These are phyloP conservation scores for Microascus cirrosus DNA, from an alignment of 2,329 filamentous ascomycete species.

Conservation along the genomic window DNA sequence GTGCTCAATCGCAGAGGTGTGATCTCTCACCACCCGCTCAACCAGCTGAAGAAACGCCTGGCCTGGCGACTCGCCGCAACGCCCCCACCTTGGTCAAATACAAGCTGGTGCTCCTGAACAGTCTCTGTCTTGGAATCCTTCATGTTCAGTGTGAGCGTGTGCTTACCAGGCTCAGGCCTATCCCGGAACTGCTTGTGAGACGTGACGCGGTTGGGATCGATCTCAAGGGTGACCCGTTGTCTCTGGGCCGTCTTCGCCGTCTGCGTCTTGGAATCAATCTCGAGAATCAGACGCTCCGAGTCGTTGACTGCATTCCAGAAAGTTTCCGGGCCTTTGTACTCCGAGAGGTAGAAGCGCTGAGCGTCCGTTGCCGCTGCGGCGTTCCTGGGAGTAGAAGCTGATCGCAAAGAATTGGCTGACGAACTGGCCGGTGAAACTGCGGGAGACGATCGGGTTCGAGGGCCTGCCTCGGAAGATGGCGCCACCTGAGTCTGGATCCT, in stretches of 20 bases:
- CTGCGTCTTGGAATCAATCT: background rate
- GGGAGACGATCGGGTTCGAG: background rate
- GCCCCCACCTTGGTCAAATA: background rate
- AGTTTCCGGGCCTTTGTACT: background rate
- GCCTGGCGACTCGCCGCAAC: background rate
- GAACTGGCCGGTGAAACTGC: background rate
- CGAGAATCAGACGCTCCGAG: background rate
- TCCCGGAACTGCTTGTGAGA: background rate
- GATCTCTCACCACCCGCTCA: background rate
- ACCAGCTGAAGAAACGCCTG: background rate
- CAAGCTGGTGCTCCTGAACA: background rate
- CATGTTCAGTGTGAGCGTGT: background rate
- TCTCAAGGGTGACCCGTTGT: background rate
- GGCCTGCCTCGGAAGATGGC: background rate
- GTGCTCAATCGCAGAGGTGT: background rate
- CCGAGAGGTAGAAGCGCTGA: background rate
- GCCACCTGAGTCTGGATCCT: background rate
- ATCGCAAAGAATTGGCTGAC: background rate
- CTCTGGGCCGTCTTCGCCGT: background rate
- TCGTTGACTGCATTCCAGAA: background rate
- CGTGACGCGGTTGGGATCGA: background rate
- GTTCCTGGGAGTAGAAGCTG: background rate
- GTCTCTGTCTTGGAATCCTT: background rate
- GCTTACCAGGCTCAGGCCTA: background rate
- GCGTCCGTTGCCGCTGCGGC: background rate